These are phyloP conservation scores for Cryptosporidium muris DNA, from an alignment of 169 alveolate species.

Conservation along the genomic window DNA sequence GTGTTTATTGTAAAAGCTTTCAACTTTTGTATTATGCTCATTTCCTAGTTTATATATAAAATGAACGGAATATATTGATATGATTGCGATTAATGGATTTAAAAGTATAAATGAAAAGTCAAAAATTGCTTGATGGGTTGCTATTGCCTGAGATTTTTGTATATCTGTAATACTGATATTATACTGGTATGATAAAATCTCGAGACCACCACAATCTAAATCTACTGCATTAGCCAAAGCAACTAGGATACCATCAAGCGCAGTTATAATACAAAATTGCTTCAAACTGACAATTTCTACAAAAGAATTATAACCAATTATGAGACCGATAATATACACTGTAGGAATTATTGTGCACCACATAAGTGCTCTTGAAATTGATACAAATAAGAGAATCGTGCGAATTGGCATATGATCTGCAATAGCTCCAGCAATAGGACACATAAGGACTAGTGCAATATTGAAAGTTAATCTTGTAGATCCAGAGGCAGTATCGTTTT, in stretches of 20 bases:
- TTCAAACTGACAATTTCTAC: conserved; percentile 5
- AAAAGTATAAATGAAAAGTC: conserved; percentile 26
- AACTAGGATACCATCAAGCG: conserved; percentile 32
- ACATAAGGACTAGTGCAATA: conserved; percentile 18
- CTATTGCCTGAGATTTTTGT: conserved; percentile 47
- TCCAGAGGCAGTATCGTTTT: conserved; percentile 34
- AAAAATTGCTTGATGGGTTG: conserved; percentile 23
- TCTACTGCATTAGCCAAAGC: conserved; percentile 34
- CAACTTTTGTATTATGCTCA: neutral
- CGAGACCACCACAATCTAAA: conserved; percentile 57
- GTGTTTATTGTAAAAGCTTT: neutral
- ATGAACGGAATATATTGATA: neutral
- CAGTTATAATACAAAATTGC: conserved; percentile 20
- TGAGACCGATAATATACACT: conserved; percentile 3
- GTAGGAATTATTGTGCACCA: conserved; percentile 36
- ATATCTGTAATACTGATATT: conserved; percentile 27
- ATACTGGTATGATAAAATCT: conserved; percentile 16
- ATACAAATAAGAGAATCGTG: conserved; percentile 20
- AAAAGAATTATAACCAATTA: neutral
- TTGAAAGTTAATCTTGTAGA: conserved; percentile 36
- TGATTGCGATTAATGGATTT: conserved; percentile 16
- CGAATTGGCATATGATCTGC: conserved; percentile 4
- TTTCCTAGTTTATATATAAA: neutral
- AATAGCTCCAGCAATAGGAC: conserved; percentile 25
- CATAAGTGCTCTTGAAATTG: conserved; percentile 10